Evolutionary conservation across 768 basidiomycete species (phyloP).

Genomic region (Pleurotus eryngii): DNA sequence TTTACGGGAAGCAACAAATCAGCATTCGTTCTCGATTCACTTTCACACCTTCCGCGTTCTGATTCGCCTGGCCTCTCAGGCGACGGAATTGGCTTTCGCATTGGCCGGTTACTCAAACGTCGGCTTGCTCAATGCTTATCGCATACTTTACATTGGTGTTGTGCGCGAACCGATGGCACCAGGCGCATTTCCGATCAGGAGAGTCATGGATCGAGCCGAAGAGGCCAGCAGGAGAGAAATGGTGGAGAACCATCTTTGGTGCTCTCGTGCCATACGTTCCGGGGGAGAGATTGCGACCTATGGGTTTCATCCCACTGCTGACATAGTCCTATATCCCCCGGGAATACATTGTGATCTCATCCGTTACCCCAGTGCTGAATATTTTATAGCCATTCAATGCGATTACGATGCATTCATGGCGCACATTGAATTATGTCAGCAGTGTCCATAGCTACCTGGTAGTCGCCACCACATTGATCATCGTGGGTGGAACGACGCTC

Average conservation of each 20-base stretch:
- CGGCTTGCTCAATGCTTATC: slow-evolving; percentile 24
- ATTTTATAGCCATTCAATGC: too few relatives aligned
- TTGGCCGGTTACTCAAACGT: slow-evolving; percentile 25
- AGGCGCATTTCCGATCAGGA: slow-evolving; percentile 25
- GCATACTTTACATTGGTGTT: slow-evolving; percentile 32
- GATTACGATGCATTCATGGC: too few relatives aligned
- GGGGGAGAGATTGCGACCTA: slow-evolving; percentile 19
- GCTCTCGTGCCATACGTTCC: slow-evolving; percentile 19
- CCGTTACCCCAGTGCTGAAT: too few relatives aligned
- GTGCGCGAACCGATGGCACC: slow-evolving; percentile 33
- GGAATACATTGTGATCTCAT: too few relatives aligned
- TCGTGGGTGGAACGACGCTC: slow-evolving; percentile 29
- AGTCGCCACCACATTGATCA: slow-evolving; percentile 28
- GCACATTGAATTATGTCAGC: too few relatives aligned
- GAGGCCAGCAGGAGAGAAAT: slow-evolving; percentile 12
- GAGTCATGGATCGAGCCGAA: slow-evolving; percentile 34
- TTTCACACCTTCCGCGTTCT: slow-evolving; percentile 27
- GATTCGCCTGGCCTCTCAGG: slow-evolving; percentile 32
- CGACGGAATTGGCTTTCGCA: slow-evolving; percentile 31
- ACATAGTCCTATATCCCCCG: too few relatives aligned
- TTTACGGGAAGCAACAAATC: slow-evolving; percentile 24
- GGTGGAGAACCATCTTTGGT: slow-evolving; percentile 17
- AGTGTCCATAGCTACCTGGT: slow-evolving; percentile 23
- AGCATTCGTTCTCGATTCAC: slow-evolving; percentile 28
- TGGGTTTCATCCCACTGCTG: slow-evolving; percentile 29